Percentiles rank a stretch among this genome's conserved stretches.
These are phyloP conservation scores for Cocos nucifera DNA, from an alignment of 176 grass and related monocot genomes.

Conservation along the genomic window DNA sequence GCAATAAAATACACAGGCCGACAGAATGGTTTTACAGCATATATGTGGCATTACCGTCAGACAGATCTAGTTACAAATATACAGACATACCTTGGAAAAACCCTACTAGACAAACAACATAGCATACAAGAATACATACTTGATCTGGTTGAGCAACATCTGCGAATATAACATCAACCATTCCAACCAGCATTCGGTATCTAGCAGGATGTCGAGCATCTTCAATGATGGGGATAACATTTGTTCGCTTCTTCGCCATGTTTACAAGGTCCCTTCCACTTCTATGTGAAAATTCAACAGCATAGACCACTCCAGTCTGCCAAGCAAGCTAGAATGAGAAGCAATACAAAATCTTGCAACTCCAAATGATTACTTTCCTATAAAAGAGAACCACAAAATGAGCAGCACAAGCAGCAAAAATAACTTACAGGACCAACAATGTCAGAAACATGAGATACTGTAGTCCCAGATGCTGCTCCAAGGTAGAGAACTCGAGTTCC, in stretches of 20 bases:
- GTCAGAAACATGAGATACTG: slow-evolving; percentile 77
- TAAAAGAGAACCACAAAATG: no score
- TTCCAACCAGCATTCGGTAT: slow-evolving; percentile 86
- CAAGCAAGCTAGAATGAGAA: not conserved
- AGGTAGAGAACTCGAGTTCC: slow-evolving; percentile 78
- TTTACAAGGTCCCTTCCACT: slow-evolving; percentile 92
- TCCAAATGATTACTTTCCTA: no score
- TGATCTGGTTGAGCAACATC: slow-evolving; percentile 98
- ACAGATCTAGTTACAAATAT: no score
- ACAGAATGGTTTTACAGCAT: no score
- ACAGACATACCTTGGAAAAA: no score
- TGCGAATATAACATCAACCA: slow-evolving; percentile 98
- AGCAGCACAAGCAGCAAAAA: not conserved
- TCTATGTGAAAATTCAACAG: slow-evolving; percentile 93
- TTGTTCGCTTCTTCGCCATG: slow-evolving; percentile 94
- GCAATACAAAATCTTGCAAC: no score
- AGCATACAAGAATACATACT: slow-evolving; percentile 22
- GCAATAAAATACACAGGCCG: no score
- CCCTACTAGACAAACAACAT: no score
- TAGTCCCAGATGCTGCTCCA: slow-evolving; percentile 85
- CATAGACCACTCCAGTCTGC: slow-evolving; percentile 75
- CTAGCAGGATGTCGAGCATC: slow-evolving; percentile 85
- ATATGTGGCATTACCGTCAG: no score
- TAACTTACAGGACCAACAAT: slow-evolving; percentile 68
- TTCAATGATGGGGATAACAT: slow-evolving; percentile 93